phyloP scores from a whole-genome alignment of 1,139 yeast species.

The Yamadazyma songkhlaensis region DNA sequence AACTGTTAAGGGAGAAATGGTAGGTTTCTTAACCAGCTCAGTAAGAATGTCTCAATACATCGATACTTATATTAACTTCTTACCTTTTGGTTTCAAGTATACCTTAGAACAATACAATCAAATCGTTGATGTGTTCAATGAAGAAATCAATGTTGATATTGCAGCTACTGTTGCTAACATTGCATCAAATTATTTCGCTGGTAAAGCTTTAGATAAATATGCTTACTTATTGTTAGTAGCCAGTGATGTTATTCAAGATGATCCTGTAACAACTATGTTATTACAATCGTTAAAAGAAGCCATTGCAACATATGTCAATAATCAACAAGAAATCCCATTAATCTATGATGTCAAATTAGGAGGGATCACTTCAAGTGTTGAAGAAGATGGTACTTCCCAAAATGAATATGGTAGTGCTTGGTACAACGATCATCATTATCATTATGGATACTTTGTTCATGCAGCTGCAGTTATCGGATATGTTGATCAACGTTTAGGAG shows the following conservation, averaged over 20 bases:
- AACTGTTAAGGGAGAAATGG: constrained; percentile 65
- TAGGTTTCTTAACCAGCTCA: constrained; percentile 51
- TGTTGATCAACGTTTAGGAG: constrained; percentile 57
- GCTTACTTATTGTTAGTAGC: constrained; percentile 68
- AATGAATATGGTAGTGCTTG: constrained; percentile 58
- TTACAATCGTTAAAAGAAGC: constrained; percentile 52
- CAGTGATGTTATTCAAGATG: constrained; percentile 56
- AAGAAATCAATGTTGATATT: constrained; percentile 57
- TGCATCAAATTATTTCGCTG: constrained; percentile 62
- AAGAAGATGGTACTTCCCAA: constrained; percentile 35
- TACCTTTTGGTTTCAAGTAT: constrained; percentile 49
- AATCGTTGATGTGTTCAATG: constrained; percentile 51
- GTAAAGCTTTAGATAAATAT: constrained; percentile 69
- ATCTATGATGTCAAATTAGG: constrained; percentile 66
- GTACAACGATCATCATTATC: constrained; percentile 82
- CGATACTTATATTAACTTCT: constrained; percentile 49
- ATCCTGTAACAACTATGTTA: constrained; percentile 46
- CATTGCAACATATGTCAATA: constrained; percentile 44
- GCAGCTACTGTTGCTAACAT: constrained; percentile 37
- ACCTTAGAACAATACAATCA: constrained; percentile 47
- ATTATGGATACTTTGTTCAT: constrained; percentile 73
- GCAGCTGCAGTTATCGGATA: constrained; percentile 76
- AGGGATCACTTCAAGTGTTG: constrained; percentile 61
- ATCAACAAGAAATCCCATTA: constrained; percentile 56
- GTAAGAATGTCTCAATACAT: constrained; percentile 52